Base-by-base conservation (phyloP, 2,329 filamentous ascomycete species). In the Scopulariopsis brevicaulis region DNA sequence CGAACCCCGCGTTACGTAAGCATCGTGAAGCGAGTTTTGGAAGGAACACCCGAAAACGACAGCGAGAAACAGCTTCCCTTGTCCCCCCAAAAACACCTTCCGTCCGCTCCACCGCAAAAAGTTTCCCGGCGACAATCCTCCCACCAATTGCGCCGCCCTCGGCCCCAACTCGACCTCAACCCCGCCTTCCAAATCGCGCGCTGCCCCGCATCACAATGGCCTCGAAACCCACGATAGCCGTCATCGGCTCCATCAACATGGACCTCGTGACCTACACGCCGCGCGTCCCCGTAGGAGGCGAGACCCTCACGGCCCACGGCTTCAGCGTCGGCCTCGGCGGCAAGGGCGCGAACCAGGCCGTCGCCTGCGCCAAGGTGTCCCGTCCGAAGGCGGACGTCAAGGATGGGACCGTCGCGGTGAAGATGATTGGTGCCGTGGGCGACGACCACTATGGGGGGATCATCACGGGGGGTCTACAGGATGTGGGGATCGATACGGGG, bases 301-400 rank as follows among this genome's bases (percentile, higher is more conserved):
- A 99, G 74, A 97, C 93, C 2, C 79, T 97, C 56, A 92, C 89
- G 2, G 82, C 90, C 54, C 78, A 76, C 54, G 83, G 81, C 4
- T 88, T 88, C 70, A 80, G 80, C 67, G 90, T 86, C 40, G 91
- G 88, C 51, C 86, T 88, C 34, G 94, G 93, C 65, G 93, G 94
- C 59, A 99, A 99, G 74, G 93, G 93, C 62, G 91, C 92, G 60
- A 97, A 97, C 76, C 93, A 97, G 75, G 92, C 91, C 60, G 89
- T 96, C 58, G 90, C 91, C 25, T 91, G 87, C 73, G 89, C 86
- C 55, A 89, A 93, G 62, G 82, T 95, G 55, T 94, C 89, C 1
- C 81, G 87, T 54, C 67, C 77, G 32, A 64, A 68, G 35, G 60
- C 67, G 60, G 32, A 53, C 32, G 63, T 70, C 57, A 60, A 66